Evolutionary conservation across 768 basidiomycete species (phyloP).

Genomic region (Russula earlei): DNA sequence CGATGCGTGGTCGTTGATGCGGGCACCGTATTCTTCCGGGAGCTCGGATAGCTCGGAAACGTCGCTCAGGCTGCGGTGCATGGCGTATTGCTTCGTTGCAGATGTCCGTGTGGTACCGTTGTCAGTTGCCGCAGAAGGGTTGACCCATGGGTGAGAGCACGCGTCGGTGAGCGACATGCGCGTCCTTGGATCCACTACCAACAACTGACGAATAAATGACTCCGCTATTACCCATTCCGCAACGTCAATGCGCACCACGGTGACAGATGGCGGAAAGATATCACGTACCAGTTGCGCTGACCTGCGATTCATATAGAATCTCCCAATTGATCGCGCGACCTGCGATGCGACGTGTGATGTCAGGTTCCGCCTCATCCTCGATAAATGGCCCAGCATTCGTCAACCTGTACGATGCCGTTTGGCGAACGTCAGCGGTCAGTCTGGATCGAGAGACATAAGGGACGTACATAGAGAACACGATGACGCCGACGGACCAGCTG

Average conservation of each 20-base stretch:
- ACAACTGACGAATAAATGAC: conserved; percentile 57
- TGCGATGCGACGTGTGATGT: conserved; percentile 12
- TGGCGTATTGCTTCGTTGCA: background rate
- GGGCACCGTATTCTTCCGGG: background rate
- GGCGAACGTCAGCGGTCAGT: background rate
- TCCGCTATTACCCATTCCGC: conserved; percentile 38
- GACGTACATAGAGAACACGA: conserved; percentile 81
- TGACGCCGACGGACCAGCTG: conserved; percentile 94
- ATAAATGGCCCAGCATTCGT: background rate
- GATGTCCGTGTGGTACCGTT: background rate
- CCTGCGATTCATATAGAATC: background rate
- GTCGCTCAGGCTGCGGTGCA: conserved; percentile 1
- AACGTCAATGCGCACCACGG: background rate
- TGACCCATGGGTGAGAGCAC: conserved; percentile 71
- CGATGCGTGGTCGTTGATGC: conserved; percentile 3
- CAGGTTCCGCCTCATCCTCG: conserved; percentile 5
- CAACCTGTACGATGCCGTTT: background rate
- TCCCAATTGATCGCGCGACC: conserved; percentile 14
- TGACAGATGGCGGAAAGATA: background rate
- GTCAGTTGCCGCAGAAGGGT: background rate
- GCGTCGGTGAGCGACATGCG: conserved; percentile 71
- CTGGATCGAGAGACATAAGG: background rate
- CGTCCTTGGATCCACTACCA: conserved; percentile 49
- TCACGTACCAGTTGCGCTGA: conserved; percentile 39
- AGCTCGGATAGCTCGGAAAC: conserved; percentile 10